A percentile compares a stretch with the other conserved stretches of the same genome.
These are phyloP conservation scores for Tylopilus sp. DNA, from an alignment of 768 basidiomycete species.

Conservation along the genomic window DNA sequence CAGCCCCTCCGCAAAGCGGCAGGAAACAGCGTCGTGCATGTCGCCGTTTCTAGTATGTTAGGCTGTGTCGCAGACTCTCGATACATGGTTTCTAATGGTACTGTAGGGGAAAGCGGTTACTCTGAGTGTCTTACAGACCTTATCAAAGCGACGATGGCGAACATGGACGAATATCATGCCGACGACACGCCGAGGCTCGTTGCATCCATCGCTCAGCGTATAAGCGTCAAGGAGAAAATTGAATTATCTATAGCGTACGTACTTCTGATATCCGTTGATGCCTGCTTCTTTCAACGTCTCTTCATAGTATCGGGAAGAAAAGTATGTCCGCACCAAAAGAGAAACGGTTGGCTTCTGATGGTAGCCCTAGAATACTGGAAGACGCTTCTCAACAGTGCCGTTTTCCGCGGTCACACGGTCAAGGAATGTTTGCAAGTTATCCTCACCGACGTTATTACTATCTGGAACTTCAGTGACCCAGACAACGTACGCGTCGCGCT, in stretches of 20 bases:
- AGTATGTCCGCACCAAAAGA: neutral
- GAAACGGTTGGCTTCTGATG: neutral
- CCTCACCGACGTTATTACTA: neutral
- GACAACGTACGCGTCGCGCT: constrained; percentile 1
- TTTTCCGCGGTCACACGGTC: constrained; percentile 9
- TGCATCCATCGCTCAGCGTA: constrained; percentile 15
- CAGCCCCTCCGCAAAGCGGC: neutral
- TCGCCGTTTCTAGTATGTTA: constrained; percentile 11
- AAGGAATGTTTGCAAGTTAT: constrained; percentile 12
- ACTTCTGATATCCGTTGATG: neutral
- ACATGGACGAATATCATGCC: constrained; percentile 4
- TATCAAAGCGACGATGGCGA: neutral
- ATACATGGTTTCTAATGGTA: neutral
- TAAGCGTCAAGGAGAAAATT: constrained; percentile 15
- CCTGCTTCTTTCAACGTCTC: neutral
- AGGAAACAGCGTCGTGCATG: neutral
- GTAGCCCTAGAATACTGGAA: constrained; percentile 9
- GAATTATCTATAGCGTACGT: constrained; percentile 13
- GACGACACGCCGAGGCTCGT: constrained; percentile 8
- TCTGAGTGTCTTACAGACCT: constrained; percentile 2
- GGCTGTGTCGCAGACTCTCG: neutral
- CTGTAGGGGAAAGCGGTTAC: constrained; percentile 4
- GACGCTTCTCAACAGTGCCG: constrained; percentile 4
- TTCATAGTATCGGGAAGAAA: constrained; percentile 8
- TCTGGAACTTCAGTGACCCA: constrained; percentile 16